Evolutionary conservation across 108 stramenopile species (phyloP).

Genomic region (Conticribra guillardii): DNA sequence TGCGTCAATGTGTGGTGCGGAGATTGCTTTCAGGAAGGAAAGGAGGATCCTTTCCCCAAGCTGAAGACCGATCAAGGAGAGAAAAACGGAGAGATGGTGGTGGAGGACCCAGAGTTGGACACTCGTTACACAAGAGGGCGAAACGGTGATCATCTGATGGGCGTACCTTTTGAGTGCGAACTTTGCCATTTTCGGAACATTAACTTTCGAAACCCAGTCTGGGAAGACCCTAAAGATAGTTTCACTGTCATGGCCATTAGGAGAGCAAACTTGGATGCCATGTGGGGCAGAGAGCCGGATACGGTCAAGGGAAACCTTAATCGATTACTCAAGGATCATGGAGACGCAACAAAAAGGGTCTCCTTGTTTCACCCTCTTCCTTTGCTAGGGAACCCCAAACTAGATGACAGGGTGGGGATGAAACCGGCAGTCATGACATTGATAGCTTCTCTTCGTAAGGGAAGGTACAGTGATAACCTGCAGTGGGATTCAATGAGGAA

Average conservation of each 20-base stretch:
- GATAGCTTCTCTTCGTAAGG: not conserved
- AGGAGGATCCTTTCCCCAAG: no score
- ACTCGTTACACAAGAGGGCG: no score
- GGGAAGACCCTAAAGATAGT: not conserved
- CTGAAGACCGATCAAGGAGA: no score
- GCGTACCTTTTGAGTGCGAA: slow-evolving; percentile 7
- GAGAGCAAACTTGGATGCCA: slow-evolving; percentile 9
- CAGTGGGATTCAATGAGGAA: no score
- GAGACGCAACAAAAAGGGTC: not conserved
- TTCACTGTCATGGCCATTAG: not conserved
- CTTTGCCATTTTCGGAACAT: slow-evolving; percentile 6
- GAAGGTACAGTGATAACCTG: not conserved
- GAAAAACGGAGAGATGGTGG: no score
- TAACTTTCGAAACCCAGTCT: slow-evolving; percentile 1
- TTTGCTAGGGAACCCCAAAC: not conserved
- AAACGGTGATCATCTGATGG: no score
- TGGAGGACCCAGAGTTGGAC: no score
- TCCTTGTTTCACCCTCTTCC: not conserved
- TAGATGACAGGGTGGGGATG: slow-evolving; percentile 17
- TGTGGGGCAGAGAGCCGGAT: no score
- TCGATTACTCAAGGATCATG: not conserved
- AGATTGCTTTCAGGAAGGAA: no score
- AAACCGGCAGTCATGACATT: not conserved
- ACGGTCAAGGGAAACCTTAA: slow-evolving; percentile 1
- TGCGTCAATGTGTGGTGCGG: no score